Percentiles rank a stretch among this genome's conserved stretches.
Evolutionary conservation across 2,329 filamentous ascomycete species (phyloP).

Genomic region (Chaetothyriales sp.): DNA sequence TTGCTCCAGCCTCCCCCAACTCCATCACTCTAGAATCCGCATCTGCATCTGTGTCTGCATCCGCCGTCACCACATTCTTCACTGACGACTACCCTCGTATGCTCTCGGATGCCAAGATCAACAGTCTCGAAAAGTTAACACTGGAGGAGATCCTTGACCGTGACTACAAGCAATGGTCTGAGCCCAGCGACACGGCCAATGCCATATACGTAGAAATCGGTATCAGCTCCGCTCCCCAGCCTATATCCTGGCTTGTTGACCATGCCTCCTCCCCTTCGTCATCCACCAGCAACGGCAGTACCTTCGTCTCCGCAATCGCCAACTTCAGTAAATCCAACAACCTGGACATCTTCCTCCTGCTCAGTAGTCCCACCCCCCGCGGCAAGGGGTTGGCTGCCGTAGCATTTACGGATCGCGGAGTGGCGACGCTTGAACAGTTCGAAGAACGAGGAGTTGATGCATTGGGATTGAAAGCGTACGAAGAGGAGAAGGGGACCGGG

Average conservation of each 20-base stretch:
- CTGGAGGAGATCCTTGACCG: constrained; percentile 45
- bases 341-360: constrained; percentile 43
- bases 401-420: constrained; percentile 39
- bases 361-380: constrained; percentile 42
- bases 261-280: constrained; percentile 25
- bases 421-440: constrained; percentile 33
- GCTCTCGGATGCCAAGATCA: constrained; percentile 41
- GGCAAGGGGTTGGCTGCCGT: constrained; percentile 19
- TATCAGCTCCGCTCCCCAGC: constrained; percentile 45
- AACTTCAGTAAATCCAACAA: constrained; percentile 28
- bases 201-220: constrained; percentile 35
- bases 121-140: constrained; percentile 39
- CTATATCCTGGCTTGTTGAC: constrained; percentile 38
- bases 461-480: constrained; percentile 32
- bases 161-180: constrained; percentile 52
- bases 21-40: neutral
- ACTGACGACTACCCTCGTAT: constrained; percentile 37
- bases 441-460: constrained; percentile 26
- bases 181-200: constrained; percentile 12
- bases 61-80: constrained; percentile 18
- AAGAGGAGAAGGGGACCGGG: constrained; percentile 24
- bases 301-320: constrained; percentile 22
- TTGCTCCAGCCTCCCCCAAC: neutral
- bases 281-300: constrained; percentile 12
- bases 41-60: neutral